These are phyloP conservation scores for Rutstroemia sp. DNA, from an alignment of 2,329 filamentous ascomycete species.

Conservation along the genomic window DNA sequence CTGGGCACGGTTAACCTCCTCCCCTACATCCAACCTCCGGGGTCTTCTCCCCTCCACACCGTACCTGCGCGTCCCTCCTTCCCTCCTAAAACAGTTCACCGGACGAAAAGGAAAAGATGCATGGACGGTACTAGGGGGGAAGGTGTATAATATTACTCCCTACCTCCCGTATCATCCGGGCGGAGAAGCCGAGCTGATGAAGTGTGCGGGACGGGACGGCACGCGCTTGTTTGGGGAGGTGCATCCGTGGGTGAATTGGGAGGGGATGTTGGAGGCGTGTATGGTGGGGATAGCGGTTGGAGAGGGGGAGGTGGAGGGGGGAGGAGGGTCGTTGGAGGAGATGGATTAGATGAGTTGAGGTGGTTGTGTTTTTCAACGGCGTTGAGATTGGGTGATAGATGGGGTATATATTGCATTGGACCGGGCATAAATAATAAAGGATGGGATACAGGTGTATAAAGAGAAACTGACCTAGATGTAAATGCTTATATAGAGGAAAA, in stretches of 20 bases:
- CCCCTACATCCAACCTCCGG: constrained; percentile 59
- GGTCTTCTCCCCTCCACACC: constrained; percentile 44
- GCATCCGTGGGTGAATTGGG: constrained; percentile 67
- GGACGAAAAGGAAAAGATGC: constrained; percentile 79
- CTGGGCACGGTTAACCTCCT: constrained; percentile 73
- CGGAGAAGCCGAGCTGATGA: constrained; percentile 65
- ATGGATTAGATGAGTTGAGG: constrained; percentile 44
- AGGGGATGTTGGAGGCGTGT: constrained; percentile 59
- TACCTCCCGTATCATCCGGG: constrained; percentile 90
- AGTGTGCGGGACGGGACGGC: constrained; percentile 54
- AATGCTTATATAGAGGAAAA: background rate
- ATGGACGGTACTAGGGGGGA: constrained; percentile 84
- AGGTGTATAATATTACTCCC: constrained; percentile 89
- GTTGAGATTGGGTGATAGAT: background rate
- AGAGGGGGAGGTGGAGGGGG: constrained; percentile 36
- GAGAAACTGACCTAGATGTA: too few species aligned
- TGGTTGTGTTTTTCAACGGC: too few species aligned
- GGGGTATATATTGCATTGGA: background rate
- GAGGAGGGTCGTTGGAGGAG: constrained; percentile 44
- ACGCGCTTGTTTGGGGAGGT: constrained; percentile 58
- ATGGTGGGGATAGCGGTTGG: constrained; percentile 56
- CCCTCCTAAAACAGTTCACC: constrained; percentile 68
- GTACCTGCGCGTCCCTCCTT: constrained; percentile 71
- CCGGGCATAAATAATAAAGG: background rate
- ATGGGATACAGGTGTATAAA: too few species aligned